Evolutionary conservation across 768 basidiomycete species (phyloP).

Genomic region (Collybia mongolica): DNA sequence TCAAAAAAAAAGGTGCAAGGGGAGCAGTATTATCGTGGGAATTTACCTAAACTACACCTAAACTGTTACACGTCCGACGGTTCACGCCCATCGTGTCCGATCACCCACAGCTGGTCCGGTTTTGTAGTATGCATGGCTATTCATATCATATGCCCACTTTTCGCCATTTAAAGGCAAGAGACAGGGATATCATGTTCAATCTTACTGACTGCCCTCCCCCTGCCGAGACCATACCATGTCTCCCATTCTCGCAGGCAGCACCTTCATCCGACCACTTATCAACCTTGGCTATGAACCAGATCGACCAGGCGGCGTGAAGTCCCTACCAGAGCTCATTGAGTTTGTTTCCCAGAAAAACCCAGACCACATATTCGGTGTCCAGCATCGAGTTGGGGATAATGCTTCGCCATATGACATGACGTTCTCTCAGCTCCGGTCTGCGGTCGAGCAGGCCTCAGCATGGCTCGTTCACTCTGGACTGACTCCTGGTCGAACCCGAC

Average conservation of each 20-base stretch:
- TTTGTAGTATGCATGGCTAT: slow-evolving; percentile 3
- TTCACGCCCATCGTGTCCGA: neutral
- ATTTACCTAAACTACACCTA: too few species aligned
- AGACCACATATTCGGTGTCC: slow-evolving; percentile 33
- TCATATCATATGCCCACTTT: neutral
- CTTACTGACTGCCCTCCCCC: neutral
- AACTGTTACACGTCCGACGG: too few species aligned
- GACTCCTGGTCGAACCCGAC: slow-evolving; percentile 20
- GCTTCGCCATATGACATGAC: slow-evolving; percentile 27
- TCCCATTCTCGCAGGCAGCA: slow-evolving; percentile 14
- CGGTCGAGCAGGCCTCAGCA: slow-evolving; percentile 29
- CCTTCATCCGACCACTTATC: slow-evolving; percentile 35
- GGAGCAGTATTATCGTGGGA: too few species aligned
- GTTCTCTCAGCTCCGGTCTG: slow-evolving; percentile 28
- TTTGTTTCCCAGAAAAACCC: slow-evolving; percentile 33
- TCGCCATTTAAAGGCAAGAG: neutral
- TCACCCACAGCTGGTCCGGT: slow-evolving; percentile 1
- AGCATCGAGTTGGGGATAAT: slow-evolving; percentile 22
- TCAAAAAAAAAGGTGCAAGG: too few species aligned
- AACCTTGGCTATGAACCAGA: slow-evolving; percentile 30
- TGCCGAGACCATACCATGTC: slow-evolving; percentile 12
- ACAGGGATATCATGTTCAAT: neutral
- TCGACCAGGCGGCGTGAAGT: slow-evolving; percentile 24
- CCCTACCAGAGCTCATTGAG: slow-evolving; percentile 35
- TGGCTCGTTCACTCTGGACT: slow-evolving; percentile 30